Evolutionary conservation across 2,329 filamentous ascomycete species (phyloP).

Genomic region (Gaeumannomyces tritici): DNA sequence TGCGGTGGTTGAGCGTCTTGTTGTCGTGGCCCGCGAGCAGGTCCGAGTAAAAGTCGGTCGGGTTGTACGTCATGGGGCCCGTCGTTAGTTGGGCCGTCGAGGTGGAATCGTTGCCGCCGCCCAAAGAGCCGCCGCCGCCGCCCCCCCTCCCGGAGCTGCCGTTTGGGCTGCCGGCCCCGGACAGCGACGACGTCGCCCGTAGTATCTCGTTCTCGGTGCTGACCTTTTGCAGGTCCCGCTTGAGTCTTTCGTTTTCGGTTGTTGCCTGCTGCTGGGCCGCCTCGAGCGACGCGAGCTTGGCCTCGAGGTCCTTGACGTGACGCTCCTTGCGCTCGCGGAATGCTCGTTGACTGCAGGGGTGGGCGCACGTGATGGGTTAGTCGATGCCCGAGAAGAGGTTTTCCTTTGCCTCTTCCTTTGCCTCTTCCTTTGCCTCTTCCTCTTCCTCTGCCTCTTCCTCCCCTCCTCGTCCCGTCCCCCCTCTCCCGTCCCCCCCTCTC

Average conservation of each 20-base stretch:
- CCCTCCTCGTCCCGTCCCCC: no score
- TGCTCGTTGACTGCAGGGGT: conserved; percentile 74
- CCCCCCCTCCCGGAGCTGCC: conserved; percentile 25
- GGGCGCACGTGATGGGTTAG: no score
- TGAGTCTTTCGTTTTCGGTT: conserved; percentile 79
- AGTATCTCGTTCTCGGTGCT: conserved; percentile 90
- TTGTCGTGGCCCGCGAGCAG: conserved; percentile 52
- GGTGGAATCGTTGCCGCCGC: no score
- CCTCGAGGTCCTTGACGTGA: conserved; percentile 82
- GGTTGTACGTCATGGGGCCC: conserved; percentile 62
- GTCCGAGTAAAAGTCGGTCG: conserved; percentile 61
- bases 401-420: no score
- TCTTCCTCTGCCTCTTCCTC: no score
- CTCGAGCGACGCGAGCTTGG: conserved; percentile 70
- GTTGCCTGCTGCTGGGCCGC: conserved; percentile 61
- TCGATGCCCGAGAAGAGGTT: no score
- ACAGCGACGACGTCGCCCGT: conserved; percentile 58
- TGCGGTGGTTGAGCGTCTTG: conserved; percentile 57
- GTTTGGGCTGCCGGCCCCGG: conserved; percentile 27
- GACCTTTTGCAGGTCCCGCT: conserved; percentile 72
- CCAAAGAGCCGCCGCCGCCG: no score
- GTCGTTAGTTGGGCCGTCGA: conserved; percentile 34
- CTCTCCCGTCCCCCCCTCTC: no score
- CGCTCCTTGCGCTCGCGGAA: conserved; percentile 94
- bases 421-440: no score